Base-by-base conservation (phyloP, 352 stramenopile species). In the Phytophthora lateralis region DNA sequence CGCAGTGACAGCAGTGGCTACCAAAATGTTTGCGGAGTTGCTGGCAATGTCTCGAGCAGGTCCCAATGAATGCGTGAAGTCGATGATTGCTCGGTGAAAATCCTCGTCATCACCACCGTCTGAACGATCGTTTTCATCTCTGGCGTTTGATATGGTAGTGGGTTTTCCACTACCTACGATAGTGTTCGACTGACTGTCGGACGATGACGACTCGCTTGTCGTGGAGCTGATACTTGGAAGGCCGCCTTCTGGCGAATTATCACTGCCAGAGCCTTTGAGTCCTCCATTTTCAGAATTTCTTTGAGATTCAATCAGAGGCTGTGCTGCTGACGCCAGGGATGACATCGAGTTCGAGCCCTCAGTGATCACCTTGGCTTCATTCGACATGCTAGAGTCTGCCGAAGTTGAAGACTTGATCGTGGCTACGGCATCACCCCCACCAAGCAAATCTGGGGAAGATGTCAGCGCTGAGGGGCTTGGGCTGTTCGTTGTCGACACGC, bases 11-110 rank as follows among this genome's bases (percentile, higher is more conserved):
- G 76, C 80, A 8, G 73, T 85, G 15, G 55, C 80, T 7, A 88
- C 64, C 2, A 90, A 66, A n/a, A 85, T 56, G 37, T 90, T 88
- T 1, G 66, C 75, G 1, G 80, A 88, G 3, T 48, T 63, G 21
- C 62, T 77, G 15, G 70, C 69, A 8, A 42, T 27, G n/a, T 87
- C 66, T 2, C 76, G 71, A 21, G 82, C 54, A 48, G 66, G 51
- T 6, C 48, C 54, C 4, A 71, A 24, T 14, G 63, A 60, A 34
- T 63, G 39, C 1, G 68, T 73, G n/a, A 76, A 60, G 11, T 70
- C 43, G 5, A 64, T 66, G n/a, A 76, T 63, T 12, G 68, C 53
- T 15, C 49, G 38, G 18, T 72, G 44, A 14, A 76, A 55, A 30
- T 32, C 43, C 39, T 75, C 60, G 7, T 53, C 29, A 42, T 63